Percentiles rank a stretch among this genome's conserved stretches.
Evolutionary conservation across 2,329 filamentous ascomycete species (phyloP).

Genomic region (Xylaria sp.): DNA sequence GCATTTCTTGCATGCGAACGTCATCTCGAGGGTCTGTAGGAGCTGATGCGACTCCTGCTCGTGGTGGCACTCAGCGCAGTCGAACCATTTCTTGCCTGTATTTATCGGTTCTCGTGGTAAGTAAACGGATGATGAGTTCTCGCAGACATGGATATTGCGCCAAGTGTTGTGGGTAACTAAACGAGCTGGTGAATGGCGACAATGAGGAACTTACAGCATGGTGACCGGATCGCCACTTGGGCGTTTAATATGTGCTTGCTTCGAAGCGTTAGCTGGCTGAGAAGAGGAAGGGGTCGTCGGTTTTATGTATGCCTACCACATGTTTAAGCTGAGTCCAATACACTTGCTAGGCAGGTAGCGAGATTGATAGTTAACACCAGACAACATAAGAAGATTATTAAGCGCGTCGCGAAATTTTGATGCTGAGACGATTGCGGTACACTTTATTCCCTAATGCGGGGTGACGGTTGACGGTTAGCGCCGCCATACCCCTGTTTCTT

Average conservation of each 20-base stretch:
- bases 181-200: neutral
- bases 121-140: conserved; percentile 10
- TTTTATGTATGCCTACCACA: conserved; percentile 34
- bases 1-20: conserved; percentile 98
- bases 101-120: conserved; percentile 24
- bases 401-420: conserved; percentile 38
- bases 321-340: conserved; percentile 13
- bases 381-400: conserved; percentile 12
- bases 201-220: conserved; percentile 78
- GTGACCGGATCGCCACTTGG: conserved; percentile 93
- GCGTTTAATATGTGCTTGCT: conserved; percentile 98
- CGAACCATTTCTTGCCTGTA: conserved; percentile 94
- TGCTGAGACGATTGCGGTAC: neutral
- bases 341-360: neutral
- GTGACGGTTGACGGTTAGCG: conserved; percentile 16
- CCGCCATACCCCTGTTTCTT: conserved; percentile 14
- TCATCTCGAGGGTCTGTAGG: conserved; percentile 84
- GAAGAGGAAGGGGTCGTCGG: neutral
- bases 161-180: neutral
- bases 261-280: conserved; percentile 20
- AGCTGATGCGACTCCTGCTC: conserved; percentile 84
- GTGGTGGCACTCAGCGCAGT: conserved; percentile 93
- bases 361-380: neutral
- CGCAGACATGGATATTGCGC: neutral
- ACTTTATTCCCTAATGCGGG: conserved; percentile 25